Evolutionary conservation across 2,329 filamentous ascomycete genomes (phyloP), one percentile per base, ranked within the genome.

Genomic region (Arthrobotrys musiformis): DNA sequence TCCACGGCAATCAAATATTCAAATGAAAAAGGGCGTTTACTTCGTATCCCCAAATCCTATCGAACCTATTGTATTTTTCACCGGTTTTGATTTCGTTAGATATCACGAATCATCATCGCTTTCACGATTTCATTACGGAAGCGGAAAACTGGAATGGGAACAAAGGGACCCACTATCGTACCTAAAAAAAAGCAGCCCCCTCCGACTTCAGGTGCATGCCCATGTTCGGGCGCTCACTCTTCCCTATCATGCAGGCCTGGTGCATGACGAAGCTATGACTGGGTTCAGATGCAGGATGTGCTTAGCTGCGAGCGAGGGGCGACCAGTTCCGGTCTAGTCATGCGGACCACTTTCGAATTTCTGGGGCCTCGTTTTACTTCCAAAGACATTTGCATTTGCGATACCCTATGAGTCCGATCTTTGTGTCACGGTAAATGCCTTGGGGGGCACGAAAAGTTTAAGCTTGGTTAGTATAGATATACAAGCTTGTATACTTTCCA

Each of bases 231-330:
- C 64, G 46, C 68, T 72, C 58, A 63, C 33, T 75, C 63, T 42
- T 50, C 52, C 42, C 52, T 60, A 69, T 69, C 64, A 76, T 76
- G 72, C 72, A 70, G 64, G 72, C 30, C 35, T 69, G 48, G 60
- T 69, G 72, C 72, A 76, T 76, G 72, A 76, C 72, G 72, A 76
- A 76, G 58, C 13, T 70, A 69, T 76, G 72, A 76, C 72, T 66
- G 56, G 64, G 72, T 70, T 70, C 22, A 61, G 58, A 48, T 70
- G 72, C 72, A 76, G 72, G 72, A 63, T 69, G 56, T 40, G 64
- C 64, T 61, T 44, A 40, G 70, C n/a, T n/a, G n/a, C n/a, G n/a
- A n/a, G n/a, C n/a, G 56, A 64, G 50, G 64, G 72, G 64, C 63
- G 24, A 70, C 64, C 70, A 70, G 72, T 64, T 54, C 72, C 72